A percentile compares a stretch with the other conserved stretches of the same genome.
These are phyloP conservation scores for Periconia macrospinosa DNA, from an alignment of 2,329 filamentous ascomycete species.

Conservation along the genomic window DNA sequence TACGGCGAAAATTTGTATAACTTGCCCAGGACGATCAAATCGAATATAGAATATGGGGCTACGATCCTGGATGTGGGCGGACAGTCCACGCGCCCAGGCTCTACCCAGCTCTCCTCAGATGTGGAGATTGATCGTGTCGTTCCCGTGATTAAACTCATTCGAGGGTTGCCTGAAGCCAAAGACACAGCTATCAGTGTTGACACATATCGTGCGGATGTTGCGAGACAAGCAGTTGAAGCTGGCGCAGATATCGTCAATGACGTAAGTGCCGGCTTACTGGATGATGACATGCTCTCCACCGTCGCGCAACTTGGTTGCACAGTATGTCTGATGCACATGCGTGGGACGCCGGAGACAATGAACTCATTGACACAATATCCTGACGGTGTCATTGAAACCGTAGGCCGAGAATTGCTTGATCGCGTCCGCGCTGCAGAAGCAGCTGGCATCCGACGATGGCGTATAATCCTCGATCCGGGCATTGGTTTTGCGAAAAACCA, in stretches of 20 bases:
- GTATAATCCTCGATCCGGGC: constrained; percentile 91
- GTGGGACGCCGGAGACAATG: constrained; percentile 85
- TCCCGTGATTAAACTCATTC: constrained; percentile 75
- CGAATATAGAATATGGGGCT: constrained; percentile 69
- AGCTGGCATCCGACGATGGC: constrained; percentile 87
- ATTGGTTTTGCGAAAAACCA: constrained; percentile 89
- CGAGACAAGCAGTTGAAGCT: constrained; percentile 70
- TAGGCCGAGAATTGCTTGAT: constrained; percentile 68
- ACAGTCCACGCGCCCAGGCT: constrained; percentile 83
- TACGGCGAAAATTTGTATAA: constrained; percentile 45
- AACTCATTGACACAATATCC: constrained; percentile 65
- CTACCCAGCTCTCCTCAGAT: constrained; percentile 66
- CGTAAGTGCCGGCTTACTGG: constrained; percentile 79
- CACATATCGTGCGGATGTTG: constrained; percentile 86
- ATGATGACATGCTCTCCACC: constrained; percentile 78
- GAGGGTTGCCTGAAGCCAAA: constrained; percentile 63
- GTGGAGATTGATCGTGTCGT: constrained; percentile 80
- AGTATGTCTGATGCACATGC: constrained; percentile 90
- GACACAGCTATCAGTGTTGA: constrained; percentile 82
- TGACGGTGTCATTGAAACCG: constrained; percentile 64
- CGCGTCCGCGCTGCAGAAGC: constrained; percentile 75
- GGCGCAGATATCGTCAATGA: constrained; percentile 96
- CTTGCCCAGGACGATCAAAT: constrained; percentile 61
- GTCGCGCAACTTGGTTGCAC: constrained; percentile 78
- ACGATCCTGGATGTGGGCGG: constrained; percentile 91